Base-by-base conservation (phyloP, 2,329 filamentous ascomycete genomes). In the Cladosporium sp. region DNA sequence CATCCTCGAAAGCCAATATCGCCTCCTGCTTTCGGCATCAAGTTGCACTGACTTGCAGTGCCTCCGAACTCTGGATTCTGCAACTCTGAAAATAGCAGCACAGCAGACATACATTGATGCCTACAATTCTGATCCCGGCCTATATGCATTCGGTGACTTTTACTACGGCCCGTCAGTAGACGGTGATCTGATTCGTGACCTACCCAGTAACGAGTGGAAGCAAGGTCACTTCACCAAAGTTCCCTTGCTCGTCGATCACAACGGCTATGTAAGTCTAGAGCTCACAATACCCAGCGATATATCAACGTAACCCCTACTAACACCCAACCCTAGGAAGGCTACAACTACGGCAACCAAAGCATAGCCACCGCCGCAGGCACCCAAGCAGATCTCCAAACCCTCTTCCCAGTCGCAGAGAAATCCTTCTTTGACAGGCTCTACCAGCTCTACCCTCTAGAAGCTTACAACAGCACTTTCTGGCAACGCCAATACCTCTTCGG, bases 91-190 rank as follows among this genome's bases (percentile, higher is more conserved):
- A 30, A 66, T 63, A 39, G 61, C 61, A 8, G 70, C 70, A 2
- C 70, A 70, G 16, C 71, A 76, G 57, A 65, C 64, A 7, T 69
- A 68, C 10, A 70, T 72, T 43, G 64, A 61, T 10, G 65, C 51
- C 3, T 63, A 63, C 25, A 51, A 28, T 30, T 34, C 58, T 2
- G n/a, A 28, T 6, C 16, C 58, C 1, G 26, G 34, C 7, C 21
- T 51, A 14, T 72, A 65, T 11, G 74, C 71, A 2, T 80, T 78
- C 59, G 79, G 79, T 5, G 76, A 76, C n/a, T 80, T 78, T 65
- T 78, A 77, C 54, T 81, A 76, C 64, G 70, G 77, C 6, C 79
- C 79, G 0, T 76, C 79, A 2, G 78, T 79, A 0, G 79, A 81
- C 65, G 78, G 77, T 14, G 70, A 72, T 1, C 77, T 79, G 64